phyloP scores from a whole-genome alignment of 2,329 filamentous ascomycete genomes.

The Curvularia spicifera region DNA sequence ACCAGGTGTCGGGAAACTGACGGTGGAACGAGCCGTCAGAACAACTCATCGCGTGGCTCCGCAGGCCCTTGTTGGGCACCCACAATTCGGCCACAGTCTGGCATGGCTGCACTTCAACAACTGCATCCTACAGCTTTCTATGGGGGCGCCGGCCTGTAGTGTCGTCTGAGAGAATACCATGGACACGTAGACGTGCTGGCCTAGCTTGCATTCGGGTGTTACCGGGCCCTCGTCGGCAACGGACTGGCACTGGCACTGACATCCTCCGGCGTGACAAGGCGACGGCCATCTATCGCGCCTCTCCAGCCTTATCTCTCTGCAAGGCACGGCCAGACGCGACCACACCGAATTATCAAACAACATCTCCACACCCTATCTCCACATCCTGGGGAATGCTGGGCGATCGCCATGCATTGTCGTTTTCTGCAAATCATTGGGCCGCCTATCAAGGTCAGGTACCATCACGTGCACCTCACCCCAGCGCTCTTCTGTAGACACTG shows the following conservation, averaged over 20 bases:
- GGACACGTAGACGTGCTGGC: background rate
- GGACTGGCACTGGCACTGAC: background rate
- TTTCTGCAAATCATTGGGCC: background rate
- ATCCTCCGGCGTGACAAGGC: conserved; percentile 1
- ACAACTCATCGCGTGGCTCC: conserved; percentile 8
- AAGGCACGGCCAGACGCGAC: conserved; percentile 19
- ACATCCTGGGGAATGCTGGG: conserved; percentile 13
- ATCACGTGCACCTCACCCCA: conserved; percentile 7
- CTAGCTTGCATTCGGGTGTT: background rate
- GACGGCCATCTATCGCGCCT: conserved; percentile 19
- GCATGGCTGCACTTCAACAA: conserved; percentile 2
- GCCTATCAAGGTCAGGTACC: conserved; percentile 11
- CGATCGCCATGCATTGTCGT: conserved; percentile 11
- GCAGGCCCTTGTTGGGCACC: conserved; percentile 5
- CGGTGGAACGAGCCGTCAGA: conserved; percentile 8
- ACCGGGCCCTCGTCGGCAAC: conserved; percentile 8
- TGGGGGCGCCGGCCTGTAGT: background rate
- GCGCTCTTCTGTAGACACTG: conserved; percentile 7
- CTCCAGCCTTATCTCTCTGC: conserved; percentile 23
- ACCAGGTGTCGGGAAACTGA: conserved; percentile 2
- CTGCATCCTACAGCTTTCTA: conserved; percentile 3
- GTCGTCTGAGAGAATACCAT: conserved; percentile 8
- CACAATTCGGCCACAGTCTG: conserved; percentile 1
- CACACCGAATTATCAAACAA: conserved; percentile 27
- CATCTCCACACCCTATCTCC: conserved; percentile 18